Conservation (phyloP, 129 eudicot genomes). For the Erigeron canadensis region DNA sequence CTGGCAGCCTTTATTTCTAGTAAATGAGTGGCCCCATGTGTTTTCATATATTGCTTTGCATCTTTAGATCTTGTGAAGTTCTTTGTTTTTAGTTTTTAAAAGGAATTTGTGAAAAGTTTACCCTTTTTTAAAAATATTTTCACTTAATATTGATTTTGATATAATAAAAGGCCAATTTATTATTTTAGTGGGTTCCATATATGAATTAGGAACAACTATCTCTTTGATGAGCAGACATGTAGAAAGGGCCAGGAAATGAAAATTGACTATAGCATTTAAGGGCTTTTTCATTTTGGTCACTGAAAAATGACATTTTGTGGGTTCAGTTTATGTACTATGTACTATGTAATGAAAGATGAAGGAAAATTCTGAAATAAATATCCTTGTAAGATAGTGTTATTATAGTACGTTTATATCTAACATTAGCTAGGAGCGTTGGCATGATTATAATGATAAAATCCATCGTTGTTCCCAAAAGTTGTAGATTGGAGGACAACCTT, state of each 20-base stretch:
- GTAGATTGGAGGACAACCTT: too few species aligned
- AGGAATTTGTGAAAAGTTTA: slow-evolving; percentile 14
- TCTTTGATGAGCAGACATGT: not conserved
- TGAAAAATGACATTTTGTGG: not conserved
- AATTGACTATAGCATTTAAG: not conserved
- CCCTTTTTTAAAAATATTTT: slow-evolving; percentile 3
- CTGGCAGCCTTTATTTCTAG: slow-evolving; percentile 30
- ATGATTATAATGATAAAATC: too few species aligned
- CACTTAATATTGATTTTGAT: not conserved
- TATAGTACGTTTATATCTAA: not conserved
- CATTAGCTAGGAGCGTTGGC: not conserved
- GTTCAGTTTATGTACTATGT: not conserved
- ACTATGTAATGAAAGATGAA: not conserved
- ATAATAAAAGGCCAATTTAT: not conserved
- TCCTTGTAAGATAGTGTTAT: not conserved
- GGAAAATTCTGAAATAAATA: not conserved
- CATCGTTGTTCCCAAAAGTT: too few species aligned
- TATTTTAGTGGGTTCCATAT: not conserved
- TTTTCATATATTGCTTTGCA: slow-evolving; percentile 18
- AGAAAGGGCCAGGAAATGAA: not conserved
- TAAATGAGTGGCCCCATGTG: slow-evolving; percentile 42
- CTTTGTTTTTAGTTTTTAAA: slow-evolving; percentile 18
- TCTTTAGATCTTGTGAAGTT: slow-evolving; percentile 28
- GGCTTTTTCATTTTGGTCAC: not conserved
- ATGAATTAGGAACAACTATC: not conserved